A percentile compares a stretch with the other conserved stretches of the same genome.
Evolutionary conservation across 192 early-diverging fungal species (phyloP).

Genomic region (Backusella morwellensis): DNA sequence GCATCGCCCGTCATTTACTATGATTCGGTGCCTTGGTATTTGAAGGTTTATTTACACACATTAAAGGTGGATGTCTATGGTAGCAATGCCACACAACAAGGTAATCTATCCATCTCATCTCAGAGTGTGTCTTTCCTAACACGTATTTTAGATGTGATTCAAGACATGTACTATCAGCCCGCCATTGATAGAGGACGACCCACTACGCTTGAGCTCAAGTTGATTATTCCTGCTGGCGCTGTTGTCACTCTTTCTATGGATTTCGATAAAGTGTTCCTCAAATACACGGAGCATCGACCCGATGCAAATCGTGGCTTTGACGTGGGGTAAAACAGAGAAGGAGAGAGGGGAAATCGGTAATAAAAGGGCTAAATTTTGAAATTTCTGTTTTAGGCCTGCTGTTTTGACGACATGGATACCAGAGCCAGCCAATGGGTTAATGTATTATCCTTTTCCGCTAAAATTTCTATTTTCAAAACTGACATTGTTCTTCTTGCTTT

Average conservation of each 20-base stretch:
- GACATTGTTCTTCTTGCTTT: background rate
- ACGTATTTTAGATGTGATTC: constrained; percentile 43
- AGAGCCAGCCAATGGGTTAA: constrained; percentile 7
- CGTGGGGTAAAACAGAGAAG: constrained; percentile 51
- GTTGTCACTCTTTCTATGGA: constrained; percentile 67
- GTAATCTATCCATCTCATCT: background rate
- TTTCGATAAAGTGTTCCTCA: constrained; percentile 91
- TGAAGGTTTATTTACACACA: constrained; percentile 90
- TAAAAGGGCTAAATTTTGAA: background rate
- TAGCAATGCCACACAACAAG: background rate
- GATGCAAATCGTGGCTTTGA: constrained; percentile 97
- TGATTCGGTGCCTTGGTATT: constrained; percentile 89
- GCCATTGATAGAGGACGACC: constrained; percentile 83
- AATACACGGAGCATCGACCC: constrained; percentile 95
- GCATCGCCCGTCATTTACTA: constrained; percentile 56
- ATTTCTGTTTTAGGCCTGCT: constrained; percentile 40
- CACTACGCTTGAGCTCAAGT: constrained; percentile 68
- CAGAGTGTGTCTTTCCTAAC: background rate
- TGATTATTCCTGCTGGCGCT: constrained; percentile 69
- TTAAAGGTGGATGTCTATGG: constrained; percentile 54
- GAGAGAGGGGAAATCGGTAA: background rate
- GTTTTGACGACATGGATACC: constrained; percentile 45
- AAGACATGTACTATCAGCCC: constrained; percentile 66
- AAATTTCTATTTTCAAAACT: background rate
- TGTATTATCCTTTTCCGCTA: background rate